Evolutionary conservation across 2,329 filamentous ascomycete genomes (phyloP).

Genomic region (Alternaria triticimaculans): DNA sequence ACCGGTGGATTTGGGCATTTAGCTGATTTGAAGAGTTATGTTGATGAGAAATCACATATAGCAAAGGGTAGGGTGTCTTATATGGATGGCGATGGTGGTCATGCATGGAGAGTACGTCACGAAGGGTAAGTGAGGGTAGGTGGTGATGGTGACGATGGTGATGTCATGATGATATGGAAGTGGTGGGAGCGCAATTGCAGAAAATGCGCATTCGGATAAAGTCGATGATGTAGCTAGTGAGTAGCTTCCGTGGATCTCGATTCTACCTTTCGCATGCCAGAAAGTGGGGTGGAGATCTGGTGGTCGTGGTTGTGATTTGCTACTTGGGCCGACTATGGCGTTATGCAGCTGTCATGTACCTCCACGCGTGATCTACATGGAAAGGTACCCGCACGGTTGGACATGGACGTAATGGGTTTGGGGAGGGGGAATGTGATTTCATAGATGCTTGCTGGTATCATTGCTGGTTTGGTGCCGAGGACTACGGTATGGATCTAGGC

Average conservation of each 20-base stretch:
- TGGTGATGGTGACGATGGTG: slow-evolving; percentile 8
- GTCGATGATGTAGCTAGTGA: slow-evolving; percentile 19
- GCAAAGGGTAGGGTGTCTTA: not conserved
- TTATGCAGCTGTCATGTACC: slow-evolving; percentile 4
- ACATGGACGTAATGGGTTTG: not conserved
- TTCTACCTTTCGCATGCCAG: not conserved
- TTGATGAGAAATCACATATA: no score
- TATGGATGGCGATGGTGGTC: not conserved
- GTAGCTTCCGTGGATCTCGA: slow-evolving; percentile 10
- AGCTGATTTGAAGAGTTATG: not conserved
- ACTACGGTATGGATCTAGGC: not conserved
- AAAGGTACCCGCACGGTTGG: not conserved
- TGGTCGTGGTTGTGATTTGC: not conserved
- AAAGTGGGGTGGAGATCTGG: not conserved
- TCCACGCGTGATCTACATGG: not conserved
- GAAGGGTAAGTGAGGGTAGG: no score
- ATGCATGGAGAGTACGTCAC: slow-evolving; percentile 10
- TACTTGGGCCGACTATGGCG: not conserved
- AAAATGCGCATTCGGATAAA: not conserved
- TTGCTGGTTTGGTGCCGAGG: not conserved
- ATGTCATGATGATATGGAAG: slow-evolving; percentile 29
- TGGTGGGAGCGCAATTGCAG: not conserved
- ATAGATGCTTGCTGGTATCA: not conserved
- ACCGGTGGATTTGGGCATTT: slow-evolving; percentile 34
- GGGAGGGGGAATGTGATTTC: not conserved